These are phyloP conservation scores for Oryza australiensis DNA, from an alignment of 176 grass and related monocot genomes.

Conservation along the genomic window DNA sequence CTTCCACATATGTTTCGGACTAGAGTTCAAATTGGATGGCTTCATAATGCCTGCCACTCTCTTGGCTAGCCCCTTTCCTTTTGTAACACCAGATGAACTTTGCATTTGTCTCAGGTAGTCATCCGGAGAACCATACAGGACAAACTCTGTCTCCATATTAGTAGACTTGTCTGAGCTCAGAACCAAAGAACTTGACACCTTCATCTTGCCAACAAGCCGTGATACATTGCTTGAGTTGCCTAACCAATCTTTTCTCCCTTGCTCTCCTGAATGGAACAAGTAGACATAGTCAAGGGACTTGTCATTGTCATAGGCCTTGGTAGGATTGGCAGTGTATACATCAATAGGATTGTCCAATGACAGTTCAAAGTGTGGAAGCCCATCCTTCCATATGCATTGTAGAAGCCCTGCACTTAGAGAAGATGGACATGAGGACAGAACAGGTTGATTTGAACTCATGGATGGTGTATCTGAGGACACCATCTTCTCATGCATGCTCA, in stretches of 20 bases:
- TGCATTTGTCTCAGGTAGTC: conserved; percentile 51
- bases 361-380: conserved; percentile 64
- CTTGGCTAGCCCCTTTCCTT: conserved; percentile 58
- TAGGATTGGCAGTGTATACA: conserved; percentile 54
- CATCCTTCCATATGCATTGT: conserved; percentile 65
- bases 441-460: conserved; percentile 22
- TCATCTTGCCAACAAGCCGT: conserved; percentile 69
- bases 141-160: conserved; percentile 66
- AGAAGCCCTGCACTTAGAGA: conserved; percentile 62
- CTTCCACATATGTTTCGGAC: conserved; percentile 44
- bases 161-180: conserved; percentile 42
- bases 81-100: conserved; percentile 37
- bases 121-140: conserved; percentile 65
- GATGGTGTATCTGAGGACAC: conserved; percentile 23
- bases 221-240: conserved; percentile 36
- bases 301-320: conserved; percentile 34
- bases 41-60: conserved; percentile 73
- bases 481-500: conserved; percentile 11
- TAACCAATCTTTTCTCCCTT: conserved; percentile 55
- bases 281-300: conserved; percentile 64
- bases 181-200: conserved; percentile 59
- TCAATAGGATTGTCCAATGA: conserved; percentile 46
- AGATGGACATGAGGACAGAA: conserved; percentile 32
- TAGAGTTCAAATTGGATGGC: conserved; percentile 46
- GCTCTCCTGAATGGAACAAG: conserved; percentile 51